Conservation (phyloP, 768 basidiomycete species). For the Boletus speciosus region DNA sequence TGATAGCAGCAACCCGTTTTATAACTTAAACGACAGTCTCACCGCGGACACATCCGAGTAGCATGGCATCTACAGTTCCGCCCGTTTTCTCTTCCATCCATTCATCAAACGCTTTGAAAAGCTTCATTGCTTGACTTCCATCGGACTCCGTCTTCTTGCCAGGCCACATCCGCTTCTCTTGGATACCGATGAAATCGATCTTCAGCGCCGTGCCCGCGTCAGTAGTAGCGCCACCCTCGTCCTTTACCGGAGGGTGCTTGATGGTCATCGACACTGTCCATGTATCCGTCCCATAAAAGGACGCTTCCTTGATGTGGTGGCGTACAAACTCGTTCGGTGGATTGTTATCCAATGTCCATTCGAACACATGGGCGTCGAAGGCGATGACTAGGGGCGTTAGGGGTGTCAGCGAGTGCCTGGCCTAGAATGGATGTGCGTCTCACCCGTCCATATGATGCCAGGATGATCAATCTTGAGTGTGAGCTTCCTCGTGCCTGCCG, state of each 20-base stretch:
- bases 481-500: conserved; percentile 63
- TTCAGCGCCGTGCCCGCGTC: conserved; percentile 30
- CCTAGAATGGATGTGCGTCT: conserved; percentile 12
- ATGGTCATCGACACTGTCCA: conserved; percentile 75
- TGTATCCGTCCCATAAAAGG: conserved; percentile 72
- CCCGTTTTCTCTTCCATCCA: conserved; percentile 68
- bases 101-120: conserved; percentile 71
- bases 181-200: conserved; percentile 78
- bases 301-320: conserved; percentile 91
- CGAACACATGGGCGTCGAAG: conserved; percentile 85
- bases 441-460: conserved; percentile 83
- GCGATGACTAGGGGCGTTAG: conserved; percentile 56
- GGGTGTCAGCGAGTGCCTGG: background rate
- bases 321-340: conserved; percentile 73
- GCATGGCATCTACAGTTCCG: conserved; percentile 62
- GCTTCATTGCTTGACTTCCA: conserved; percentile 57
- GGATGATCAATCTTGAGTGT: conserved; percentile 73
- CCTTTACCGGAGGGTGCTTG: conserved; percentile 38
- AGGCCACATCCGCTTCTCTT: conserved; percentile 85
- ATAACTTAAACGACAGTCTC: conserved; percentile 38
- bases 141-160: conserved; percentile 51
- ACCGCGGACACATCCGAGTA: conserved; percentile 72
- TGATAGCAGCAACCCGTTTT: background rate
- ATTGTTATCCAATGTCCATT: conserved; percentile 77
- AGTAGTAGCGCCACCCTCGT: background rate